Percentiles rank a stretch among this genome's conserved stretches.
Conservation (phyloP, 176 grass and related monocot species). For the Cymbopogon citratus region DNA sequence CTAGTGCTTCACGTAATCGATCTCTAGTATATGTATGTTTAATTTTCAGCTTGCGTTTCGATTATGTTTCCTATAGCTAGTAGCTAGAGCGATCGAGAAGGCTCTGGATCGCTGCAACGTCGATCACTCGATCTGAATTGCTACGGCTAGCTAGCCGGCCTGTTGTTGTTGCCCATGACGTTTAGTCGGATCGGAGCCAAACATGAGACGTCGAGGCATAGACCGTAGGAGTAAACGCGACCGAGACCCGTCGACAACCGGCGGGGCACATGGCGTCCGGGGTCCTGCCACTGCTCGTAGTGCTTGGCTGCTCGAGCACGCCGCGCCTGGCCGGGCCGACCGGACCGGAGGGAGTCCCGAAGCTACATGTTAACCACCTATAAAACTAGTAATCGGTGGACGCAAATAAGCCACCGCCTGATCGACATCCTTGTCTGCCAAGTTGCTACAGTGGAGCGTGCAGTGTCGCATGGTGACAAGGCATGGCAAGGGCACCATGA, state of each 20-base stretch:
- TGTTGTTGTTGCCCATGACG: background rate
- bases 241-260: slow-evolving; percentile 9
- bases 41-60: background rate
- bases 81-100: background rate
- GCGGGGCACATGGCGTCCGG: background rate
- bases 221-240: slow-evolving; percentile 6
- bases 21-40: background rate
- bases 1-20: background rate
- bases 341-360: background rate
- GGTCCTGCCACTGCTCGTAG: background rate
- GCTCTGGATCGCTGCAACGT: background rate
- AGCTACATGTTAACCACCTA: slow-evolving; percentile 13
- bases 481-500: background rate
- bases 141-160: too few species aligned
- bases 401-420: background rate
- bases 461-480: background rate
- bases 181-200: background rate
- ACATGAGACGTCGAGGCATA: background rate
- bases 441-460: background rate
- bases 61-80: background rate
- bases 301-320: background rate
- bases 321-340: background rate
- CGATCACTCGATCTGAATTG: background rate
- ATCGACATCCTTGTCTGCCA: background rate
- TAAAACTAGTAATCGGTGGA: background rate